Evolutionary conservation across 2,329 filamentous ascomycete species (phyloP).

Genomic region (Trichoderma oligosporum): DNA sequence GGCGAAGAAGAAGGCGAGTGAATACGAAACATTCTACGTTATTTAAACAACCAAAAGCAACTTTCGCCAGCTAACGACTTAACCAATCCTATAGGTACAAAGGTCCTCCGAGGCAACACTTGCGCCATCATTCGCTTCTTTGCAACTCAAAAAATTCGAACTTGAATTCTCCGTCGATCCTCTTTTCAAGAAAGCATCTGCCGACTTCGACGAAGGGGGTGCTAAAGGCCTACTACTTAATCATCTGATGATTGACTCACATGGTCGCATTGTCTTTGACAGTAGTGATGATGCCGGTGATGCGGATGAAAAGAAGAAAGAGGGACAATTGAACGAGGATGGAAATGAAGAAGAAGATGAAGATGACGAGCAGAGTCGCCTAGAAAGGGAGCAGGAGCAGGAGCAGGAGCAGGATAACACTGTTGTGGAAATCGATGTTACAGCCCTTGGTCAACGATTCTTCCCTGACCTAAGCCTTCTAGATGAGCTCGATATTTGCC

Average conservation of each 20-base stretch:
- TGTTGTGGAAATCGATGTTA: slow-evolving; percentile 71
- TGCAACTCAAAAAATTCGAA: slow-evolving; percentile 96
- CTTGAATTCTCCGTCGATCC: slow-evolving; percentile 95
- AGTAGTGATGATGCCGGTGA: slow-evolving; percentile 83
- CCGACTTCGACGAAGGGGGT: slow-evolving; percentile 96
- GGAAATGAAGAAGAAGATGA: slow-evolving; percentile 36
- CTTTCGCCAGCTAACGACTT: background rate
- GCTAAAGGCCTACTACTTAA: slow-evolving; percentile 94
- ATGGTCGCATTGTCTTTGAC: slow-evolving; percentile 94
- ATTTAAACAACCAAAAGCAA: background rate
- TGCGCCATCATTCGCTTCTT: slow-evolving; percentile 77
- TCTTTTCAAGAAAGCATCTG: slow-evolving; percentile 97
- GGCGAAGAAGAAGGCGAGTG: slow-evolving; percentile 66
- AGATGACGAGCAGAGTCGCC: slow-evolving; percentile 29
- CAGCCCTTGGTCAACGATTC: slow-evolving; percentile 70
- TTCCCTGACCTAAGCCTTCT: slow-evolving; percentile 76
- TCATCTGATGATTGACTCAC: slow-evolving; percentile 89
- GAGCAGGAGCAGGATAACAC: slow-evolving; percentile 46
- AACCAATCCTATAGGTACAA: slow-evolving; percentile 46
- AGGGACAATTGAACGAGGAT: slow-evolving; percentile 39
- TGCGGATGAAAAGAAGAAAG: slow-evolving; percentile 36
- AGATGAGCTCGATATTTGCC: slow-evolving; percentile 87
- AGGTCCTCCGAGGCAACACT: slow-evolving; percentile 90
- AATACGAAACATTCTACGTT: too few relatives aligned
- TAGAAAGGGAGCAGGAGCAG: slow-evolving; percentile 43